Base-by-base conservation (phyloP, 176 grass and related monocot genomes). In the Poa pratensis region DNA sequence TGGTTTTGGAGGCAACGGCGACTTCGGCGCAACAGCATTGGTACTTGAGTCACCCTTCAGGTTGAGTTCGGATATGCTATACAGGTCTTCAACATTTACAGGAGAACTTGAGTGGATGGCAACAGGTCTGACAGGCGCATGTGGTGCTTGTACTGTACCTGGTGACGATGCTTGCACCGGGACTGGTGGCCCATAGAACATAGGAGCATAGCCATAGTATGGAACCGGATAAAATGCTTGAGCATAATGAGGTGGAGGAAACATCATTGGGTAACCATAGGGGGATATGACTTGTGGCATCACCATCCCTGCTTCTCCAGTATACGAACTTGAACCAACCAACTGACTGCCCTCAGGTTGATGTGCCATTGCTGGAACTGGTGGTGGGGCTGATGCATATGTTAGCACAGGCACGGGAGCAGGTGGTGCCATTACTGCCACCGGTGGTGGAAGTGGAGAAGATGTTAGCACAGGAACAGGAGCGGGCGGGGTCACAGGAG, bases 101-200 rank as follows among this genome's bases (percentile, higher is more conserved):
- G 84, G 87, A 65, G 87, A 13, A 11, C 63, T 68, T 53, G 91
- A 92, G 74, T 92, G 91, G 49, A 82, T 28, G 2, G 91, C 87
- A 34, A 87, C 59, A 45, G 91, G 91, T 73, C 87, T 92, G 64
- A 90, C 24, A 73, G 89, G 78, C 78, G 85, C 81, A 82, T 90
- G 81, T 42, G 84, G 37, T 70, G 50, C 82, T 60, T 92, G 76
- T 23, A 15, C 54, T 39, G 70, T 73, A 84, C 59, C 45, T 87
- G 69, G 26, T 75, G 26, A 53, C 10, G 48, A 75, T 32, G 73
- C 73, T 75, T 75, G 73, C 26, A 75, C 19, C 1, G 23, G 10
- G 5, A 28, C 48, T 9, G 73, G 81, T 74, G 81, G 81, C 14
- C n/a, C 45, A 35, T 87, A 87, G 76, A 80, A 79, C 58, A 64